Conservation (phyloP, 495 filamentous ascomycete genomes). For the Penicillium roqueforti region DNA sequence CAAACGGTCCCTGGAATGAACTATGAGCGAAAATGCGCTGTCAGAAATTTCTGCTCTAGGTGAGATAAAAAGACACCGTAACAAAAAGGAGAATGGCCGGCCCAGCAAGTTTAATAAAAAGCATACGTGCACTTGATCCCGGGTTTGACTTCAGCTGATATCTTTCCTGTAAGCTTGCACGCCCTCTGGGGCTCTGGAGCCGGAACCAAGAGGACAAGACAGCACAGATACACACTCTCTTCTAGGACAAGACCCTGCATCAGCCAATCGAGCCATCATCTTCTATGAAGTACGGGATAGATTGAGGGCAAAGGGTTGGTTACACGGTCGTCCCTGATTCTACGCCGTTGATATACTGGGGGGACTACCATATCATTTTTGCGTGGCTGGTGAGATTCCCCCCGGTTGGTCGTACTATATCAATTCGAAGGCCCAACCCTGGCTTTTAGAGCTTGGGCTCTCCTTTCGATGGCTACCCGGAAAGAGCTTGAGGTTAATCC, state of each 20-base stretch:
- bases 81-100: slow-evolving; percentile 5
- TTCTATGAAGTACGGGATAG: background rate
- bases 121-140: slow-evolving; percentile 4
- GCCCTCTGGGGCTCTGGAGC: slow-evolving; percentile 4
- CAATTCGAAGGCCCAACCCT: background rate
- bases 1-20: slow-evolving; percentile 13
- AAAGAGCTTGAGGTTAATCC: slow-evolving; percentile 5
- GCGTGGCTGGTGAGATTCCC: background rate
- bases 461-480: slow-evolving; percentile 11
- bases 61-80: background rate
- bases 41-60: slow-evolving; percentile 11
- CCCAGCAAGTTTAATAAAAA: slow-evolving; percentile 1
- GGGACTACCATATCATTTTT: background rate
- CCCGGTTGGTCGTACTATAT: slow-evolving; percentile 6
- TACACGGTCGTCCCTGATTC: slow-evolving; percentile 15
- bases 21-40: slow-evolving; percentile 9
- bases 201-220: slow-evolving; percentile 1
- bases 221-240: background rate
- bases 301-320: slow-evolving; percentile 9
- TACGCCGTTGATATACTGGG: slow-evolving; percentile 18
- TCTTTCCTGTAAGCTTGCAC: slow-evolving; percentile 13
- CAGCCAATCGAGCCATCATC: slow-evolving; percentile 15
- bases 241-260: slow-evolving; percentile 14
- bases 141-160: slow-evolving; percentile 13
- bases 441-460: background rate